Evolutionary conservation across 2,329 filamentous ascomycete species (phyloP).

Genomic region (Chaetomium strumarium): DNA sequence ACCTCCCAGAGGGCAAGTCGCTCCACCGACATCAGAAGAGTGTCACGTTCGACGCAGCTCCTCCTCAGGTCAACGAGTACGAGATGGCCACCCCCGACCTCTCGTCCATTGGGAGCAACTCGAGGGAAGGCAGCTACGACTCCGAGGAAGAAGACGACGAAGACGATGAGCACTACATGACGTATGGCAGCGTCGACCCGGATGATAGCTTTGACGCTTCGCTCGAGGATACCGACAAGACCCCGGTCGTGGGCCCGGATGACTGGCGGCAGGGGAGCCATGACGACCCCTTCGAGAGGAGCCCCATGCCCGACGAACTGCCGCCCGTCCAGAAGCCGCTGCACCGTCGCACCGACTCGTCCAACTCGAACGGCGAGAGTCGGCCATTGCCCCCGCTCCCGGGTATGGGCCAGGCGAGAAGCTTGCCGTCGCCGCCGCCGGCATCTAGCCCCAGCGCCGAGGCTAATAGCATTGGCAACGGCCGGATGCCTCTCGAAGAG

Average conservation of each 20-base stretch:
- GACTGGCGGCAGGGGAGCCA: constrained; percentile 77
- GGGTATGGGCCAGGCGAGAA: constrained; percentile 46
- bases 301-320: constrained; percentile 56
- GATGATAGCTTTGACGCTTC: constrained; percentile 96
- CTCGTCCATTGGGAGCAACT: constrained; percentile 85
- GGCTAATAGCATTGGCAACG: constrained; percentile 66
- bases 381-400: constrained; percentile 84
- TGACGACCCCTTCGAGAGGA: constrained; percentile 52
- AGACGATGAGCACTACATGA: constrained; percentile 48
- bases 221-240: constrained; percentile 93
- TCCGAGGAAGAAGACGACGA: constrained; percentile 71
- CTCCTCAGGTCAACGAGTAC: constrained; percentile 94
- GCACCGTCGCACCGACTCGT: constrained; percentile 63
- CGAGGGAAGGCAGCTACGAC: constrained; percentile 88
- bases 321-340: constrained; percentile 45
- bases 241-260: constrained; percentile 93
- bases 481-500: constrained; percentile 79
- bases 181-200: constrained; percentile 54
- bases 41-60: constrained; percentile 91
- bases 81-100: constrained; percentile 96
- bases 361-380: constrained; percentile 72
- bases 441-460: constrained; percentile 68
- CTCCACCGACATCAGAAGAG: constrained; percentile 88
- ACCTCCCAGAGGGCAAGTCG: constrained; percentile 58
- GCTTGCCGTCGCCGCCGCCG: constrained; percentile 67